Conservation (phyloP, 2,329 filamentous ascomycete genomes). For the Clonostachys rosea region DNA sequence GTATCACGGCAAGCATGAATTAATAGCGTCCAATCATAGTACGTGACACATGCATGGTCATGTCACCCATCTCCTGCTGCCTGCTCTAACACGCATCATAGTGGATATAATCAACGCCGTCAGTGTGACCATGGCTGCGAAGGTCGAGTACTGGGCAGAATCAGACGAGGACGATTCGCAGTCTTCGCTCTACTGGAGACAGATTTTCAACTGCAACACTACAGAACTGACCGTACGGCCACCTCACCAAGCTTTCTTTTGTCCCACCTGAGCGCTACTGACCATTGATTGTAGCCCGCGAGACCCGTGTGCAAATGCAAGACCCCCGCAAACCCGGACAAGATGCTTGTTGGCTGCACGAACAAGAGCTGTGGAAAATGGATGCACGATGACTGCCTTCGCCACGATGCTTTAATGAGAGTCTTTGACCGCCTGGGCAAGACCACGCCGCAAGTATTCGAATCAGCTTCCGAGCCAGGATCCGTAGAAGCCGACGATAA, state of each 20-base stretch:
- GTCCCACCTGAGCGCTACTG: slow-evolving; percentile 7
- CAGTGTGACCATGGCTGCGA: slow-evolving; percentile 58
- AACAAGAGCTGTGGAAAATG: slow-evolving; percentile 50
- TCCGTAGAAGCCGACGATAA: slow-evolving; percentile 8
- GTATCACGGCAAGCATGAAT: slow-evolving; percentile 64
- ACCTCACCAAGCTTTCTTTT: not conserved
- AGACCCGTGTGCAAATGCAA: slow-evolving; percentile 54
- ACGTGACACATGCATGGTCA: slow-evolving; percentile 15
- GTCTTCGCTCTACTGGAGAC: slow-evolving; percentile 58
- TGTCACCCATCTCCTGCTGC: not conserved
- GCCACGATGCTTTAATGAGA: slow-evolving; percentile 45
- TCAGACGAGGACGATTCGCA: slow-evolving; percentile 60
- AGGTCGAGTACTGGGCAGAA: slow-evolving; percentile 66
- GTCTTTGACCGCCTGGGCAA: slow-evolving; percentile 45
- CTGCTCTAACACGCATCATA: slow-evolving; percentile 13
- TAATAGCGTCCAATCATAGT: slow-evolving; percentile 71
- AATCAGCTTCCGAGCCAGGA: slow-evolving; percentile 1
- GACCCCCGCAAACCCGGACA: slow-evolving; percentile 58
- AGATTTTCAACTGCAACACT: slow-evolving; percentile 54
- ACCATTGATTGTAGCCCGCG: slow-evolving; percentile 34
- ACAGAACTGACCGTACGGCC: slow-evolving; percentile 52
- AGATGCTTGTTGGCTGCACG: slow-evolving; percentile 53
- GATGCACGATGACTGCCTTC: slow-evolving; percentile 61
- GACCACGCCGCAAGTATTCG: slow-evolving; percentile 40
- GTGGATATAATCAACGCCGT: slow-evolving; percentile 73